phyloP scores from a whole-genome alignment of 2,329 filamentous ascomycete species.

The Ophiostoma triangulosporum region DNA sequence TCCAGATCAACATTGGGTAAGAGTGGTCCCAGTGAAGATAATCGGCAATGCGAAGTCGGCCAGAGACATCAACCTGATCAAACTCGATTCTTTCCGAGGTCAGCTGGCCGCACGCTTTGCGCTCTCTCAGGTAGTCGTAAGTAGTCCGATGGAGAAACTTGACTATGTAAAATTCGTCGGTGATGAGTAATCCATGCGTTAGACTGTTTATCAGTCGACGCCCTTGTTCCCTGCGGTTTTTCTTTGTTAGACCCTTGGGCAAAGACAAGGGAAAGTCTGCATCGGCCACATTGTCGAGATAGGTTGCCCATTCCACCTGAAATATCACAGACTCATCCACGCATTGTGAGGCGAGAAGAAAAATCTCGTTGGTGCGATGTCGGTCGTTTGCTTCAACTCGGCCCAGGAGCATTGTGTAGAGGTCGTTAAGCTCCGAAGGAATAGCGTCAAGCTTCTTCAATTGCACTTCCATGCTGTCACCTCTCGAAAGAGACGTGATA shows the following conservation, averaged over 20 bases:
- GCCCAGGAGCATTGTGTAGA: background rate
- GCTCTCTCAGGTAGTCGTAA: background rate
- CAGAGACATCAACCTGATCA: background rate
- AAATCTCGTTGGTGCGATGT: background rate
- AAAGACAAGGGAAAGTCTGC: background rate
- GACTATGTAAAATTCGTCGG: too few species aligned
- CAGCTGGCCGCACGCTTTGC: background rate
- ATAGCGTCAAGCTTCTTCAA: background rate
- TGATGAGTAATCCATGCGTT: background rate
- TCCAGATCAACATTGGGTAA: too few species aligned
- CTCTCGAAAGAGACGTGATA: background rate
- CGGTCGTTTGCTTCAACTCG: background rate
- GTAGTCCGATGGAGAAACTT: background rate
- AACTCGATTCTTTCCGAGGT: background rate
- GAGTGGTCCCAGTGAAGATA: too few species aligned
- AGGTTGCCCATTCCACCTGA: too few species aligned
- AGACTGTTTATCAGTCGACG: background rate
- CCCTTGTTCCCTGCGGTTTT: background rate
- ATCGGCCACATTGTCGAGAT: background rate
- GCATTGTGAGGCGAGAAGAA: background rate
- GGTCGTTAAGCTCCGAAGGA: background rate
- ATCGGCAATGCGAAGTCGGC: background rate
- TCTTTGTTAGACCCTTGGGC: background rate
- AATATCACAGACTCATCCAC: too few species aligned
- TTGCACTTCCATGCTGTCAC: background rate